Conservation (phyloP, 148 eudicot genomes). For the Salicornia ramosissima region DNA sequence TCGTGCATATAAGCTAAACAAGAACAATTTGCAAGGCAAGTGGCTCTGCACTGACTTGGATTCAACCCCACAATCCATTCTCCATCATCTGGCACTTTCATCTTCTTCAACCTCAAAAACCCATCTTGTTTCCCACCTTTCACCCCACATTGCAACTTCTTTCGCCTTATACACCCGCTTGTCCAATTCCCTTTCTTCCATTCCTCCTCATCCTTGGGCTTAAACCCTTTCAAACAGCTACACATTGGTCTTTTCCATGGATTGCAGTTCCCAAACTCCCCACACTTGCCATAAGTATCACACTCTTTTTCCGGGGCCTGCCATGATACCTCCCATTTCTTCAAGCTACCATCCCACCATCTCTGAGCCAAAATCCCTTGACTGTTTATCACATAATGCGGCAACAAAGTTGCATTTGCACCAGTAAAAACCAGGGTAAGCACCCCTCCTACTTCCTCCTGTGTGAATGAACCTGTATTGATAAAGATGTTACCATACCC, state of each 20-base stretch:
- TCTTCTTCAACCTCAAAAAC: slow-evolving; percentile 22
- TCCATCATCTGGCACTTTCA: slow-evolving; percentile 33
- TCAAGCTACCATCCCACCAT: slow-evolving; percentile 26
- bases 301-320: slow-evolving; percentile 24
- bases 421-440: slow-evolving; percentile 21
- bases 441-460: slow-evolving; percentile 16
- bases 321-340: slow-evolving; percentile 27
- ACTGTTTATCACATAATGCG: slow-evolving; percentile 19
- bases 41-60: slow-evolving; percentile 6
- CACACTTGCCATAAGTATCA: slow-evolving; percentile 35
- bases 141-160: slow-evolving; percentile 27
- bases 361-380: slow-evolving; percentile 29
- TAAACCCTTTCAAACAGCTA: slow-evolving; percentile 36
- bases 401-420: slow-evolving; percentile 25
- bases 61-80: no score
- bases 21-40: slow-evolving; percentile 30
- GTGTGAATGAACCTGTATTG: slow-evolving; percentile 27
- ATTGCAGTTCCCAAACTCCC: slow-evolving; percentile 33
- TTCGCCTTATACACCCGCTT: slow-evolving; percentile 45
- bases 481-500: slow-evolving; percentile 26
- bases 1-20: slow-evolving; percentile 39
- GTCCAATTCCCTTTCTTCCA: slow-evolving; percentile 41
- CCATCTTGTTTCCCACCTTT: slow-evolving; percentile 30
- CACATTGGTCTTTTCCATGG: slow-evolving; percentile 18
- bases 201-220: slow-evolving; percentile 25